These are phyloP conservation scores for Globisporangium irregulare DNA, from an alignment of 352 stramenopile species.

Conservation along the genomic window DNA sequence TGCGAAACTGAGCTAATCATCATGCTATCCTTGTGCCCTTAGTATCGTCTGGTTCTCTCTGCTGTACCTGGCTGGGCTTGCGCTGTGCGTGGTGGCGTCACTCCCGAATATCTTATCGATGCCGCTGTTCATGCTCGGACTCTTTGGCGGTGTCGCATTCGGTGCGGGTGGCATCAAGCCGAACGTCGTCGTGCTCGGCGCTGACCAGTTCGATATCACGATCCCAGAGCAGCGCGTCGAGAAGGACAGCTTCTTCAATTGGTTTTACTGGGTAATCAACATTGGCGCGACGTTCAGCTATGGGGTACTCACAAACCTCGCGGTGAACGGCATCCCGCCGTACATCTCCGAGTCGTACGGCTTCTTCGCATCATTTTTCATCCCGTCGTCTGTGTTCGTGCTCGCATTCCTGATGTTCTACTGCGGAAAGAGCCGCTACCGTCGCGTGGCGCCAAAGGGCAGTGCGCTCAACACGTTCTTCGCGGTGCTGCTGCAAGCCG, in stretches of 20 bases:
- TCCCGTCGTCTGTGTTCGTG: slow-evolving; percentile 79
- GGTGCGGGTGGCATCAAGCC: slow-evolving; percentile 74
- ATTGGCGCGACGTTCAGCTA: slow-evolving; percentile 90
- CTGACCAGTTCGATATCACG: slow-evolving; percentile 79
- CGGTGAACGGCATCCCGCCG: slow-evolving; percentile 84
- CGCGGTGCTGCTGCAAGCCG: slow-evolving; percentile 61
- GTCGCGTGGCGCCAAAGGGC: slow-evolving; percentile 67
- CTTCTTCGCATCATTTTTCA: slow-evolving; percentile 88
- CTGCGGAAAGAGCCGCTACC: slow-evolving; percentile 56
- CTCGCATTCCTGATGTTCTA: slow-evolving; percentile 83
- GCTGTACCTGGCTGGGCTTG: slow-evolving; percentile 66
- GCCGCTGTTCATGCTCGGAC: slow-evolving; percentile 72
- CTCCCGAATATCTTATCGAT: slow-evolving; percentile 51
- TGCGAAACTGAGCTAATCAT: background rate
- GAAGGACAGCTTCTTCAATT: slow-evolving; percentile 92
- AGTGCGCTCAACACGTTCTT: slow-evolving; percentile 76
- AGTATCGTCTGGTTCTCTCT: slow-evolving; percentile 76
- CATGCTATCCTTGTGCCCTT: background rate
- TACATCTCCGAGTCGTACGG: slow-evolving; percentile 80
- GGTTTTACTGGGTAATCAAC: slow-evolving; percentile 94
- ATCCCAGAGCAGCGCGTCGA: slow-evolving; percentile 64
- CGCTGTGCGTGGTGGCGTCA: slow-evolving; percentile 68
- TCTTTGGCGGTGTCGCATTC: slow-evolving; percentile 79
- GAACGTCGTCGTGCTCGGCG: slow-evolving; percentile 72
- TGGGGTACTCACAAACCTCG: slow-evolving; percentile 87